Base-by-base conservation (phyloP, 495 filamentous ascomycete species). In the Neurospora sp. region DNA sequence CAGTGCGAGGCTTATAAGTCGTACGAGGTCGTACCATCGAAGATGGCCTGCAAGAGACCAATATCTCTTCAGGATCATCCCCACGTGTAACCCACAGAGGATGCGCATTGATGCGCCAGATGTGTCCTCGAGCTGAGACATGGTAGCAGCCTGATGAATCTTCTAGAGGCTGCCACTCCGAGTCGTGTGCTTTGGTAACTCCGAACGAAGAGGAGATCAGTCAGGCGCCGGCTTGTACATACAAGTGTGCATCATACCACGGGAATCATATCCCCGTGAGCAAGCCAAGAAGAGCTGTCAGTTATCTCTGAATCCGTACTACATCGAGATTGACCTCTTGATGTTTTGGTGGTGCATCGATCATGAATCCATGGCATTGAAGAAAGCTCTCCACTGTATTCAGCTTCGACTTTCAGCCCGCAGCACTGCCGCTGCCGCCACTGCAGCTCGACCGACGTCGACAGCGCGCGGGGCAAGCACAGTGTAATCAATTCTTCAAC, bases 61-160 rank as follows among this genome's bases (percentile, higher is more conserved):
- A 81, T 81, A 74, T 77, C 68, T 71, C 37, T 73, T 37, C 12
- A 74, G 75, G 70, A 79, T 76, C 35, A 14, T 73, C 71, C 75
- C 79, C 79, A 81, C 79, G 77, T 81, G 78, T 79, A 73, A 70
- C 27, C 39, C 39, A 22, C 8, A n/a, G 37, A 45, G 22, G 31
- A 68, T 72, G 38, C 71, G 35, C 44, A 61, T 42, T 47, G 22
- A 22, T 69, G 12, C 38, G 22, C 27, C 38, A 38, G n/a, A 31
- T 22, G 68, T 35, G 37, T 69, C 38, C 14, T 41, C 42, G 70
- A 40, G 69, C 39, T 47, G 69, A 73, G 53, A 70, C 71, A 74
- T 74, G 42, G 42, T 6, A 37, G 35, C 35, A 37, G 35, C 35
- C 61, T 22, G 18, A 40, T 37, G 7, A 35, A 65, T 35, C 53